Base-by-base conservation (phyloP, 331 rosid genomes). In the Arachis monticola region DNA sequence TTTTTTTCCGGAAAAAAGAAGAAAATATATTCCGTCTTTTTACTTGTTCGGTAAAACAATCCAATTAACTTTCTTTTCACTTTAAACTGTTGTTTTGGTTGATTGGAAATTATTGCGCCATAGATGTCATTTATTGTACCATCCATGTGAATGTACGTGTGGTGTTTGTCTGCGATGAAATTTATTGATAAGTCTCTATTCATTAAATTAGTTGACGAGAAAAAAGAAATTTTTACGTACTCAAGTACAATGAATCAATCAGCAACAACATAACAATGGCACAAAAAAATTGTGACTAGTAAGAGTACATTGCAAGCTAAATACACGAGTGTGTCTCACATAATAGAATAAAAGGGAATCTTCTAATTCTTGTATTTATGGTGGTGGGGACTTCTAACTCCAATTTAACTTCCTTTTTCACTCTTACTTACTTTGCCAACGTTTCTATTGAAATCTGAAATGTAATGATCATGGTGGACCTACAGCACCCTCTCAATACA, bases 91-190 rank as follows among this genome's bases (percentile, higher is more conserved):
- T 47, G 22, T 13, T 42, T 50, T 60, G 46, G 73, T 64, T 42
- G 22, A 52, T 56, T 57, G 46, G 73, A 56, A 62, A 82, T 81
- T 59, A 77, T 60, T 77, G 73, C 40, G 41, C 32, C 64, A 64
- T 74, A n/a, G 64, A 59, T 64, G 62, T 5, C 76, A 77, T 84
- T 77, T 38, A 64, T 72, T 61, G 76, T 51, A 41, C 73, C 80
- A 62, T 82, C 83, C 84, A 78, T 74, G 85, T 84, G 76, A 64
- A 58, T 64, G 85, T 81, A 67, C 73, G 69, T 77, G 83, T 72
- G 30, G 12, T 77, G 83, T 73, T 84, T 67, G 68, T 32, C 51
- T 57, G 48, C 52, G 17, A 59, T 60, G 69, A 64, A 61, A 22
- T 62, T 71, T 81, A 52, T 66, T 72, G 82, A 76, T 42, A 57